Base-by-base conservation (phyloP, 768 basidiomycete genomes). In the Lactarius evosmus region DNA sequence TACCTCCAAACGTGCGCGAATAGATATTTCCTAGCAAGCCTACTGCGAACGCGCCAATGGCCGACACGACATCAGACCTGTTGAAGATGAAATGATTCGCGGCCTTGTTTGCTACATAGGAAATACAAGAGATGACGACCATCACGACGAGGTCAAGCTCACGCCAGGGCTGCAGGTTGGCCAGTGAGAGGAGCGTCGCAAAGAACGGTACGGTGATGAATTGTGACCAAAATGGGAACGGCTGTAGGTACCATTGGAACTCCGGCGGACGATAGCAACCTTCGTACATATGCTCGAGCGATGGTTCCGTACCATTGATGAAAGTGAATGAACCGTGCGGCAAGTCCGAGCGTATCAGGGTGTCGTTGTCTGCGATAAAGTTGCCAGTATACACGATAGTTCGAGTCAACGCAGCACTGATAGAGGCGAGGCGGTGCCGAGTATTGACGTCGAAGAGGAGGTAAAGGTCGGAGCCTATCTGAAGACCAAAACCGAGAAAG, bases 1-100 rank as follows among this genome's bases (percentile, higher is more conserved):
- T 93, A 8, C 91, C 92, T 8, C 88, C 83, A 82, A 90, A 87
- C 72, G 83, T 84, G 52, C 91, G 81, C 44, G 91, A 93, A 73
- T 93, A 93, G 1, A 88, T 74, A 69, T 93, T 93, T 3, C 91
- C 91, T 22, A 92, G 75, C 32, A 92, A 66, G 25, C 91, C 90
- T 22, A 91, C 86, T 1, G 86, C 88, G 67, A 92, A 92, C 19
- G 91, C 90, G 0, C 91, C 92, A 70, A 93, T 90, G 11, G 89
- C 88, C 59, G 89, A 90, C 19, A 92, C 91, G 51, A 93, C 78
- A 69, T 94, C 92, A 5, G 89, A 89, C 17, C 89, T 86, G 73
- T 88, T 86, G 77, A 91, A 88, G 70, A 93, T 93, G 70, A 86
- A 91, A 69, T 89, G 88, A 71, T 91, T 91, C 54, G 90, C 92